Evolutionary conservation across 306 rosid species (phyloP), one percentile per base, ranked within the genome.

Genomic region (Quercus aquifolioides): DNA sequence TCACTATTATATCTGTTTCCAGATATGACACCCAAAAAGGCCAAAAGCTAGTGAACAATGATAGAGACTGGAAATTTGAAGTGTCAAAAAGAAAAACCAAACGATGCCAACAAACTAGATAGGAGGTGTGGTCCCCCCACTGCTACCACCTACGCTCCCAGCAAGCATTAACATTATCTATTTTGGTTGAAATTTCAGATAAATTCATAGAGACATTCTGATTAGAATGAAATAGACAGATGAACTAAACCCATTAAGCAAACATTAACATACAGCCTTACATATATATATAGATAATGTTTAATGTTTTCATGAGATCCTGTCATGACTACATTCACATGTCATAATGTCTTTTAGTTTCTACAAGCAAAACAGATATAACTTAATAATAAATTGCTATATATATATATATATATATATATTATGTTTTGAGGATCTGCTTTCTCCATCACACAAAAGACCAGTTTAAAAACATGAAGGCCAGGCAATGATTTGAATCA

Each of bases 391-490:
- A 74, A 62, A 82, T 63, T 72, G 55, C 65, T 56, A 0, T 55
- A 41, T 7, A 38, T 38, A 73, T 38, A 73, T 43, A 57, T 74
- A 5, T 33, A 33, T 56, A 0, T 55, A 38, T 5, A 38, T 38
- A 73, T 56, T 46, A 58, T 77, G 54, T 65, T 51, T 51, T 64
- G 3, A 10, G 67, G 12, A 19, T 58, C 77, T 28, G 72, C 77
- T 18, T 68, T 74, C 13, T 0, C 43, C 80, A 55, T 93, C 88
- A 91, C 79, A 90, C 89, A 80, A 96, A 96, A 82, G 99, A 93
- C 99, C 99, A 96, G 83, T 90, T 96, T 73, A 90, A 49, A 83
- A 96, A 96, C 97, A 93, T 91, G 85, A 96, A 87, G 3, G 98
- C 98, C 71, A 96, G 84, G 78, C 98, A 96, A 85, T 96, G 99